A percentile compares a stretch with the other conserved stretches of the same genome.
phyloP scores from a whole-genome alignment of 805 yeast species.

The Kodamaea hsintzibuensis region DNA sequence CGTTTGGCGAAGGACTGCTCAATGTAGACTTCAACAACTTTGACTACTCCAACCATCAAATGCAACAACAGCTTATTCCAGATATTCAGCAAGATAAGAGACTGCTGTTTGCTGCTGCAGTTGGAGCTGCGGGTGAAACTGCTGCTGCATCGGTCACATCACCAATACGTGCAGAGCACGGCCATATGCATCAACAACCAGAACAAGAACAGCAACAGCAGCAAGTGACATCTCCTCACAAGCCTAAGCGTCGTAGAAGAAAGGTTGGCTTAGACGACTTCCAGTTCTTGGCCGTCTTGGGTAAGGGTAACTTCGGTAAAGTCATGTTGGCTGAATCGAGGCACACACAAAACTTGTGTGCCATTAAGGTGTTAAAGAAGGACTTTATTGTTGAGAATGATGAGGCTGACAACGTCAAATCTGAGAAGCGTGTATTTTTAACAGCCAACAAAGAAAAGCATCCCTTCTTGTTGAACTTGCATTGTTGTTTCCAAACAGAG shows the following conservation, averaged over 20 bases:
- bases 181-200: conserved; percentile 9
- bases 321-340: conserved; percentile 96
- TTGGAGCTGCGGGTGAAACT: conserved; percentile 2
- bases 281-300: conserved; percentile 89
- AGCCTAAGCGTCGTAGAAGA: conserved; percentile 49
- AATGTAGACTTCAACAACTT: conserved; percentile 21
- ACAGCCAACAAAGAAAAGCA: conserved; percentile 85
- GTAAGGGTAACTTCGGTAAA: conserved; percentile 98
- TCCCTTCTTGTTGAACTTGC: conserved; percentile 88
- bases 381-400: conserved; percentile 94
- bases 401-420: conserved; percentile 91
- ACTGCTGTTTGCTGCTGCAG: conserved; percentile 1
- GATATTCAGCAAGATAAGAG: conserved; percentile 3
- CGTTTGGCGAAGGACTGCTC: conserved; percentile 6
- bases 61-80: conserved; percentile 19
- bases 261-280: conserved; percentile 93
- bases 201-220: neutral
- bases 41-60: conserved; percentile 27
- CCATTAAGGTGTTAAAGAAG: conserved; percentile 94
- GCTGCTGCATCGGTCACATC: conserved; percentile 16
- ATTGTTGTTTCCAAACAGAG: conserved; percentile 97
- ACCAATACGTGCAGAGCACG: conserved; percentile 13
- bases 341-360: conserved; percentile 78
- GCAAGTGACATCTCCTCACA: conserved; percentile 12
- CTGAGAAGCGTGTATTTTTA: conserved; percentile 89